Base-by-base conservation (phyloP, 2,329 filamentous ascomycete species). In the Biscogniauxia sp. region DNA sequence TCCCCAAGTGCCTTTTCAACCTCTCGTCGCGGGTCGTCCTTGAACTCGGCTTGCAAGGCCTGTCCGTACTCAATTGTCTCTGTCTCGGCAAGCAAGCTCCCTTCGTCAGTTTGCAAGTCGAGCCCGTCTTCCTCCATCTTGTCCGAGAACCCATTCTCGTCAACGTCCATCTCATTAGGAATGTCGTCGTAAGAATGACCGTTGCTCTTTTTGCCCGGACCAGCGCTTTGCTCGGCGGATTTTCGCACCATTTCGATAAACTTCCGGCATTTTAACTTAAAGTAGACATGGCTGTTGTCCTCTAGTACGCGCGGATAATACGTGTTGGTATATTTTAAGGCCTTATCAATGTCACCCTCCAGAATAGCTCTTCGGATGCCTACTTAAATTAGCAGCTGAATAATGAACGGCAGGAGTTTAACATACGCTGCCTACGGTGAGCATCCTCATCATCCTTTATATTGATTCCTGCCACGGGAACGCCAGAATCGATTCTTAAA, bases 231-330 rank as follows among this genome's bases (percentile, higher is more conserved):
- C 67, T 93, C 89, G 2, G 88, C 87, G 41, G 88, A 88, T 60
- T 84, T 85, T 50, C 90, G 85, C 69, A 96, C 92, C 89, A 99
- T 94, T 75, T 99, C 95, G 62, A 98, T 89, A 74, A 98, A 97
- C 73, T 95, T 96, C 62, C 93, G 88, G 72, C 93, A 97, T 66
- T 89, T 87, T 54, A 99, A 80, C 60, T 88, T 90, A 77, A 99
- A 98, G 72, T 93, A 88, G 17, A 97, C 92, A 57, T 92, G 87
- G 58, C 91, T 87, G 70, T 97, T 92, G 20, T 91, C 85, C 53
- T 86, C 82, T 19, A 99, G 82, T 1, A 98, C 92, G 23, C 84
- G 82, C 5, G 92, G 90, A 69, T 97, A 99, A 70, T 88, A 91
- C 13, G 82, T 80, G 55, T 88, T 86, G 2, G 91, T 96, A 69